Evolutionary conservation across 2,329 filamentous ascomycete species (phyloP).

Genomic region (Lojkania enalia): DNA sequence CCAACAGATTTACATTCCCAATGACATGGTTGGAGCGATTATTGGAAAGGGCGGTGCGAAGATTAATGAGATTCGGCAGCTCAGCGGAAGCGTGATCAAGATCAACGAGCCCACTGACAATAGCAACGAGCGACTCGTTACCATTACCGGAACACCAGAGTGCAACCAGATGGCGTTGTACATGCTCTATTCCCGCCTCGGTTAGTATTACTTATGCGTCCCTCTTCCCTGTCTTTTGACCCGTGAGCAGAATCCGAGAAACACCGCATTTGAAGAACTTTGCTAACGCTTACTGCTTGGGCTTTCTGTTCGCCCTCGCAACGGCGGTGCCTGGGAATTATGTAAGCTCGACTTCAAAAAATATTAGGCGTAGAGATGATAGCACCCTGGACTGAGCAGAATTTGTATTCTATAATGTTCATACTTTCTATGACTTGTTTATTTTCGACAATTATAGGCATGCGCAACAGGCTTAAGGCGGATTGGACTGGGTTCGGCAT

Average conservation of each 20-base stretch:
- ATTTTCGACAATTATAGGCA: too few species aligned
- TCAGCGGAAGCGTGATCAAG: slow-evolving; percentile 98
- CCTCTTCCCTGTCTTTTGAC: neutral
- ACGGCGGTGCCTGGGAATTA: too few species aligned
- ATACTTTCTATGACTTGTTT: too few species aligned
- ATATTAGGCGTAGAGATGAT: too few species aligned
- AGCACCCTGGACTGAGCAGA: too few species aligned
- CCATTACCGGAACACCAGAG: slow-evolving; percentile 95
- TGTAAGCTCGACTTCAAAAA: too few species aligned
- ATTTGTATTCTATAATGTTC: too few species aligned
- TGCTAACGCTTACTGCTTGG: too few species aligned
- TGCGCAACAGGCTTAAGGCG: too few species aligned
- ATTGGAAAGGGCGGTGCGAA: slow-evolving; percentile 98
- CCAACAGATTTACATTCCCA: slow-evolving; percentile 98
- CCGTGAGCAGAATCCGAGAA: slow-evolving; percentile 23
- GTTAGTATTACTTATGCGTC: slow-evolving; percentile 56
- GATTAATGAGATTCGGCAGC: slow-evolving; percentile 98
- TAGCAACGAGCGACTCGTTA: slow-evolving; percentile 96
- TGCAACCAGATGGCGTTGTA: slow-evolving; percentile 99
- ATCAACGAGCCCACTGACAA: slow-evolving; percentile 99
- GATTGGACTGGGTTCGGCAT: too few species aligned
- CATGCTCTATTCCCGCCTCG: slow-evolving; percentile 97
- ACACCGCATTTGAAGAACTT: slow-evolving; percentile 19
- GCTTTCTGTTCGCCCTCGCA: too few species aligned
- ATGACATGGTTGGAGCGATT: slow-evolving; percentile 99